Base-by-base conservation (phyloP, 352 stramenopile genomes). In the Albugo candida region DNA sequence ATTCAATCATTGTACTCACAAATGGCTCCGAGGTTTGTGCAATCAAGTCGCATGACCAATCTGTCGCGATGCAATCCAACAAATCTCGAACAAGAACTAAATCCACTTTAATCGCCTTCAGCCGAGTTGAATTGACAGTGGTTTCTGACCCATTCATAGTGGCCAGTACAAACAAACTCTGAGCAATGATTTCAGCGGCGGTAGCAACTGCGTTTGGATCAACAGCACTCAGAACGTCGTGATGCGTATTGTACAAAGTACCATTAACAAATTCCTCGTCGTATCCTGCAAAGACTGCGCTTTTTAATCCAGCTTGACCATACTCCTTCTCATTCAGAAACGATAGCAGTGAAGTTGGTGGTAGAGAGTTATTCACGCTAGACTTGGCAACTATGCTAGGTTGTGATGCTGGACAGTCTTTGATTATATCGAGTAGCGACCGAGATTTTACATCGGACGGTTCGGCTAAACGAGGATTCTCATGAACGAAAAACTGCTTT, bases 1-100 rank as follows among this genome's bases (percentile, higher is more conserved):
- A 86, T 36, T 82, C 67, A 44, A 81, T 67, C 55, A 83, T 62
- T 12, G 76, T 79, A 21, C 59, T 53, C 1, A 86, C 58, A 40
- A 64, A 75, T 13, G 58, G 68, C 45, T 60, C 54, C n/a, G 71
- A 83, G 58, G 81, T 79, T 17, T 69, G 63, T 20, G 56, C 63
- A 70, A 89, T 85, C 2, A 82, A 44, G 5, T 67, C 58, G 42
- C 76, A 89, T n/a, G 14, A 63, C 76, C 76, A 89, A 58, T 89
- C 56, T 0, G 53, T 63, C 16, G 51, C 65, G 13, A 89, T 56
- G 37, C 76, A 89, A 45, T 34, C 54, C 2, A 86, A 46, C 58
- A 89, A 67, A 0, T 56, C 58, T 13, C 59, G 21, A 11, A 89
- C 71, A 11, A 85, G 52, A 13, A 56, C 65, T 39, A 59, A 61